A percentile compares a stretch with the other conserved stretches of the same genome.
Conservation (phyloP, 345 rosid genomes). For the Eucalyptus tenuipes region DNA sequence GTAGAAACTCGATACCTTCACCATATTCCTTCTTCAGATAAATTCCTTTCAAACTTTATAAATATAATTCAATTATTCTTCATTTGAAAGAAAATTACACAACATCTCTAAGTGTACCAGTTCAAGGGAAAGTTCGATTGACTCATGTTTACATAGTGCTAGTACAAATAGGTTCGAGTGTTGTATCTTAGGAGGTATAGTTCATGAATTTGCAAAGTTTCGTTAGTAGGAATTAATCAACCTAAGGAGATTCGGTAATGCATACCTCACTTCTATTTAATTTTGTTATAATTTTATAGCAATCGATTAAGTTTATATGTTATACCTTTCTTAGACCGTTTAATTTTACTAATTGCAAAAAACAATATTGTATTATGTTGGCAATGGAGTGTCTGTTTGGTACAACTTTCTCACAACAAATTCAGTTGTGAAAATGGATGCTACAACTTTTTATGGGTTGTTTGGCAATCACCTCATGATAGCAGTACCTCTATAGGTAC, state of each 20-base stretch:
- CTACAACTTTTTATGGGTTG: background rate
- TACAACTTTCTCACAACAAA: background rate
- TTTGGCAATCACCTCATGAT: background rate
- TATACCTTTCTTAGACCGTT: background rate
- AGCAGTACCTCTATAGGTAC: background rate
- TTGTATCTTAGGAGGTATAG: background rate
- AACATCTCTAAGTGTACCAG: background rate
- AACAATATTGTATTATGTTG: too few species aligned
- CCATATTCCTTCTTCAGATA: accelerated
- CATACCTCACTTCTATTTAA: background rate
- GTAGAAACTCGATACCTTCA: too few species aligned
- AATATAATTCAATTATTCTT: background rate
- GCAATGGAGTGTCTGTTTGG: background rate
- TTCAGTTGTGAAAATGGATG: background rate
- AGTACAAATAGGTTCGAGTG: too few species aligned
- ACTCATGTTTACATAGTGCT: background rate
- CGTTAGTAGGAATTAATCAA: too few species aligned
- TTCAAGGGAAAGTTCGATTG: background rate
- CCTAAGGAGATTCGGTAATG: too few species aligned
- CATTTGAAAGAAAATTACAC: background rate
- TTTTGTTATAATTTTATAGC: background rate
- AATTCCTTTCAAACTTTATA: too few species aligned
- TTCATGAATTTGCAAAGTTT: background rate
- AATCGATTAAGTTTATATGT: too few species aligned
- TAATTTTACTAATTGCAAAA: too few species aligned